These are phyloP conservation scores for Emericellopsis atlantica DNA, from an alignment of 2,329 filamentous ascomycete genomes.

Conservation along the genomic window DNA sequence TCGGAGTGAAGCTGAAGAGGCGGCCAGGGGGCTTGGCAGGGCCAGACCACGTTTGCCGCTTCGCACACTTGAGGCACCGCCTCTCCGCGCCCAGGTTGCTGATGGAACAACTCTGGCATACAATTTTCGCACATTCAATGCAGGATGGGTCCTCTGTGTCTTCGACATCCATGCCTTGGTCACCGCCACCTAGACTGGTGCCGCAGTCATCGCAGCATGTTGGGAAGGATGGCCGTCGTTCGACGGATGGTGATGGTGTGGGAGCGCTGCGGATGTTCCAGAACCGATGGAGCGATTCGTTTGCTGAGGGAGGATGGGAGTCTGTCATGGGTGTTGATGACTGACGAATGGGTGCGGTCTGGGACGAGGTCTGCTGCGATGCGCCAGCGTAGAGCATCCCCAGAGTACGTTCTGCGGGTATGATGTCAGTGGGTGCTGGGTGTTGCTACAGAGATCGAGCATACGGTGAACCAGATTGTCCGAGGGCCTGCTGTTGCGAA, in stretches of 20 bases:
- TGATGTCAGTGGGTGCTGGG: constrained; percentile 6
- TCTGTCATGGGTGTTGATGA: constrained; percentile 6
- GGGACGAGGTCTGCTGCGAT: constrained; percentile 22
- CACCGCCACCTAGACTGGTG: constrained; percentile 9
- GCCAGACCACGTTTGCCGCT: constrained; percentile 13
- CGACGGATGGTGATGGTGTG: constrained; percentile 10
- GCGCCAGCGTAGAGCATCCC: constrained; percentile 39
- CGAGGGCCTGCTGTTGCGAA: constrained; percentile 44
- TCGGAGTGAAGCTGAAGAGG: no score
- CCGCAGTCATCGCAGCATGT: constrained; percentile 42
- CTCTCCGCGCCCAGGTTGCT: constrained; percentile 42
- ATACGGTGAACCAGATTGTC: constrained; percentile 42
- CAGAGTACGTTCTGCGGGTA: constrained; percentile 38
- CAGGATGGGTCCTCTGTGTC: constrained; percentile 23
- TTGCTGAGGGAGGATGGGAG: constrained; percentile 10
- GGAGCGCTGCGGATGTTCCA: constrained; percentile 39
- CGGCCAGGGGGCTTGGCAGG: background rate
- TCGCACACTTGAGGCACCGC: constrained; percentile 39
- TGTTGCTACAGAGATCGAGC: constrained; percentile 11
- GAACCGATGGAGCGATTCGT: constrained; percentile 46
- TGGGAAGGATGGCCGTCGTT: constrained; percentile 5
- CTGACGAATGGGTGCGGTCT: background rate
- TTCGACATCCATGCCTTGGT: constrained; percentile 26
- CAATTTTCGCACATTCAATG: constrained; percentile 36
- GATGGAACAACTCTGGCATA: constrained; percentile 47